Conservation (phyloP, 345 rosid species). For the Arabidopsis arenosa region DNA sequence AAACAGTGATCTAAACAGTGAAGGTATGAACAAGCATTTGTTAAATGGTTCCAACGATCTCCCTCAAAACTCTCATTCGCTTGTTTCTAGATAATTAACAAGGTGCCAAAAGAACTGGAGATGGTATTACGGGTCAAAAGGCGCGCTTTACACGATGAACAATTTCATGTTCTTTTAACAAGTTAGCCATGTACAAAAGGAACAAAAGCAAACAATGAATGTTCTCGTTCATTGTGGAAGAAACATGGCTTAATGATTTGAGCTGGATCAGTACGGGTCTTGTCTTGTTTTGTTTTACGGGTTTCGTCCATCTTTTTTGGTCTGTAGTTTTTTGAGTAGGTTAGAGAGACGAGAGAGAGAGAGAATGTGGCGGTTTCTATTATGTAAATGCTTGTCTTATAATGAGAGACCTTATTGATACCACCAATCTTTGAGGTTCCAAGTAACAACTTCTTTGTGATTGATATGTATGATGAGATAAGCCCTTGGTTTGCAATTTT, state of each 20-base stretch:
- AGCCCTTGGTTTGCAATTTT: neutral
- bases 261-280: slow-evolving; percentile 13
- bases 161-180: neutral
- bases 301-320: slow-evolving; percentile 21
- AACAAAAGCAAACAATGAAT: slow-evolving; percentile 25
- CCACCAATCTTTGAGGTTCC: slow-evolving; percentile 2
- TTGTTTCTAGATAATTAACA: slow-evolving; percentile 35
- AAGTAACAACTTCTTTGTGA: neutral
- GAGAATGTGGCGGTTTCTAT: slow-evolving; percentile 29
- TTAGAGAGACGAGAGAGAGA: slow-evolving; percentile 26
- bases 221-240: slow-evolving; percentile 22
- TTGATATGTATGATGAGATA: slow-evolving; percentile 45
- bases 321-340: slow-evolving; percentile 45
- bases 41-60: slow-evolving; percentile 6
- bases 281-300: slow-evolving; percentile 10
- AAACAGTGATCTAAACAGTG: slow-evolving; percentile 61
- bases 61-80: neutral
- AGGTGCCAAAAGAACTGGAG: slow-evolving; percentile 5
- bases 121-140: slow-evolving; percentile 7
- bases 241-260: slow-evolving; percentile 22
- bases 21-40: slow-evolving; percentile 47
- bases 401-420: slow-evolving; percentile 21
- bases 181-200: slow-evolving; percentile 26
- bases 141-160: slow-evolving; percentile 2
- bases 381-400: slow-evolving; percentile 26